A percentile compares a stretch with the other conserved stretches of the same genome.
phyloP scores from a whole-genome alignment of 306 rosid genomes.

The Dryas alaskensis region DNA sequence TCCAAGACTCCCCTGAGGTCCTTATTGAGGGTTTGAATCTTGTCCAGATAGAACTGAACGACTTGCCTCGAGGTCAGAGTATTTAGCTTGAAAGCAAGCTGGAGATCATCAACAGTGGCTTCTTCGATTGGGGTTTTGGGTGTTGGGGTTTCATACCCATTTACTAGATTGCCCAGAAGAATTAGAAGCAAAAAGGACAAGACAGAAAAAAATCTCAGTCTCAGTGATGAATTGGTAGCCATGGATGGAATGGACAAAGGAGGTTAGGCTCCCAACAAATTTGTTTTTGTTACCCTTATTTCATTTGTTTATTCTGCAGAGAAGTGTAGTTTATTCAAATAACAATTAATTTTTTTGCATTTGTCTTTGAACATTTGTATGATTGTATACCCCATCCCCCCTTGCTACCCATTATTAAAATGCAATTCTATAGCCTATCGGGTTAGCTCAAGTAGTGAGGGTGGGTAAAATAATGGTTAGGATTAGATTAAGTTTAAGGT shows the following conservation, averaged over 20 bases:
- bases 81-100: constrained; percentile 44
- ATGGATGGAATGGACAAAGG: background rate
- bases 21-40: constrained; percentile 41
- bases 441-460: no score
- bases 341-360: no score
- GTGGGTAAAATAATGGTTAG: no score
- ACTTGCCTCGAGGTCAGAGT: constrained; percentile 55
- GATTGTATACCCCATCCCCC: no score
- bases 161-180: background rate
- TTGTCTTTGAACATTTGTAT: no score
- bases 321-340: background rate
- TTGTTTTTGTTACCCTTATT: background rate
- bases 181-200: background rate
- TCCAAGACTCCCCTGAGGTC: constrained; percentile 48
- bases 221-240: background rate
- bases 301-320: background rate
- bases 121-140: constrained; percentile 30
- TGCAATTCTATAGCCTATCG: no score
- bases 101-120: constrained; percentile 52
- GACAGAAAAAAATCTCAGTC: background rate
- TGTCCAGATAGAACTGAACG: constrained; percentile 49
- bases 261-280: background rate
- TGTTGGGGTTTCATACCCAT: background rate
- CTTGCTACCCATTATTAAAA: no score
- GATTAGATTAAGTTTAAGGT: no score